A percentile compares a stretch with the other conserved stretches of the same genome.
Evolutionary conservation across 805 yeast species (phyloP).

Genomic region (Yarrowia bubula): DNA sequence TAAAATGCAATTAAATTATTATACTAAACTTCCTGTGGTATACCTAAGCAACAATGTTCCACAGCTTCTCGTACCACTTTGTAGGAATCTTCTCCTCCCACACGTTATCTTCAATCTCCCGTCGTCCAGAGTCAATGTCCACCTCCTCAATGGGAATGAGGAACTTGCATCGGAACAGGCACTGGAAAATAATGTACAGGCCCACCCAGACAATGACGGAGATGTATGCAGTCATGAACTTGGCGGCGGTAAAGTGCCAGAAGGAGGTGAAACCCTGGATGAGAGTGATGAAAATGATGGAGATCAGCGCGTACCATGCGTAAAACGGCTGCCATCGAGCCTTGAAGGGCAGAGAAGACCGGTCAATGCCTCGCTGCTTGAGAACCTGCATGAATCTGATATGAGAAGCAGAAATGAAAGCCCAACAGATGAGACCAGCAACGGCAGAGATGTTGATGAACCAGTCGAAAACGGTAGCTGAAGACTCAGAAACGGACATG

Average conservation of each 20-base stretch:
- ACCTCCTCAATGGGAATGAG: slow-evolving; percentile 43
- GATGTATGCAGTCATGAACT: slow-evolving; percentile 69
- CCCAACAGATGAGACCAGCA: slow-evolving; percentile 74
- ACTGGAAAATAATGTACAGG: slow-evolving; percentile 50
- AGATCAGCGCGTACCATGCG: slow-evolving; percentile 61
- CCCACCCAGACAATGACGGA: slow-evolving; percentile 61
- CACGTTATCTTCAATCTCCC: slow-evolving; percentile 57
- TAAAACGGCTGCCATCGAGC: slow-evolving; percentile 66
- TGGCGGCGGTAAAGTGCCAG: slow-evolving; percentile 51
- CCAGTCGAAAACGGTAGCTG: slow-evolving; percentile 42
- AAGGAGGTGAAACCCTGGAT: slow-evolving; percentile 73
- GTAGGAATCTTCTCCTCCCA: slow-evolving; percentile 47
- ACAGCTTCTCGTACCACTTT: slow-evolving; percentile 30
- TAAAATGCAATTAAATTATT: not conserved
- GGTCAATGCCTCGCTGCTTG: slow-evolving; percentile 58
- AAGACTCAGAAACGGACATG: slow-evolving; percentile 51
- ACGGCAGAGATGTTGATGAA: slow-evolving; percentile 76
- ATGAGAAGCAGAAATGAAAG: slow-evolving; percentile 65
- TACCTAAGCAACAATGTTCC: slow-evolving; percentile 18
- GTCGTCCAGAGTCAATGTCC: slow-evolving; percentile 67
- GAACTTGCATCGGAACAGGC: slow-evolving; percentile 29
- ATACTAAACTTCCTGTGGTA: no score
- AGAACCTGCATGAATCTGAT: slow-evolving; percentile 66
- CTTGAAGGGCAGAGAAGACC: slow-evolving; percentile 72
- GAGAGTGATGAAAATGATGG: slow-evolving; percentile 56